A percentile compares a stretch with the other conserved stretches of the same genome.
phyloP scores from a whole-genome alignment of 805 yeast species.

The Helenozyma baotianmanensis region DNA sequence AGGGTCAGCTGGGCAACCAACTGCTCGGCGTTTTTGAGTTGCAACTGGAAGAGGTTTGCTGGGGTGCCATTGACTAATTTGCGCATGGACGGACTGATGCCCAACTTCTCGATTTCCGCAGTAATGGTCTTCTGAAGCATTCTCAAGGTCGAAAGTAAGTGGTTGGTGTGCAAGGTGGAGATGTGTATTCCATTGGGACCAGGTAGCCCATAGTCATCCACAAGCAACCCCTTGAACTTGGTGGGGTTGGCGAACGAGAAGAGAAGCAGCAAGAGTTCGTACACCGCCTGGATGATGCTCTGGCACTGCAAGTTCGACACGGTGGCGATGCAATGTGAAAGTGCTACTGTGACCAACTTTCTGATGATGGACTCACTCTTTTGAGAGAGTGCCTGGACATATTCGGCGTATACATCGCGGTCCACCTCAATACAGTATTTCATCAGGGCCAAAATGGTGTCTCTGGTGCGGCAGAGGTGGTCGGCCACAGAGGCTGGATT shows the following conservation, averaged over 20 bases:
- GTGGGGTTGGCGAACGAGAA: slow-evolving; percentile 13
- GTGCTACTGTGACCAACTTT: slow-evolving; percentile 3
- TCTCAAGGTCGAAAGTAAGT: slow-evolving; percentile 2
- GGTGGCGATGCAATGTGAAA: too few relatives aligned
- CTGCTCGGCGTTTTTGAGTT: slow-evolving; percentile 5
- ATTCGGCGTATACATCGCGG: slow-evolving; percentile 9
- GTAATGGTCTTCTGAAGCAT: slow-evolving; percentile 3
- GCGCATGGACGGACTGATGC: background rate
- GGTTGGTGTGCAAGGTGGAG: slow-evolving; percentile 5
- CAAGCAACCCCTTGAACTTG: slow-evolving; percentile 5
- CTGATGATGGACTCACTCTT: slow-evolving; percentile 8
- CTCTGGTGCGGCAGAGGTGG: slow-evolving; percentile 8
- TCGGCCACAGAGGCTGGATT: slow-evolving; percentile 6
- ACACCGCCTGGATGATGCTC: slow-evolving; percentile 8
- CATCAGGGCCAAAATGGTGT: slow-evolving; percentile 10
- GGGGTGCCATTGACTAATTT: slow-evolving; percentile 11
- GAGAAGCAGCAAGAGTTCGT: slow-evolving; percentile 8
- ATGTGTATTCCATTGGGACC: slow-evolving; percentile 1
- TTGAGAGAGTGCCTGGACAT: slow-evolving; percentile 8
- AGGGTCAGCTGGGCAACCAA: slow-evolving; percentile 9
- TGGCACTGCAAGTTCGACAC: slow-evolving; percentile 9
- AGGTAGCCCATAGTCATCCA: slow-evolving; percentile 4
- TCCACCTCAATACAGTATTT: slow-evolving; percentile 11
- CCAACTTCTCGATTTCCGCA: background rate
- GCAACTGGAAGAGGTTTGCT: slow-evolving; percentile 4